phyloP scores from a whole-genome alignment of 495 filamentous ascomycete genomes.

The Aspergillus avenaceus region DNA sequence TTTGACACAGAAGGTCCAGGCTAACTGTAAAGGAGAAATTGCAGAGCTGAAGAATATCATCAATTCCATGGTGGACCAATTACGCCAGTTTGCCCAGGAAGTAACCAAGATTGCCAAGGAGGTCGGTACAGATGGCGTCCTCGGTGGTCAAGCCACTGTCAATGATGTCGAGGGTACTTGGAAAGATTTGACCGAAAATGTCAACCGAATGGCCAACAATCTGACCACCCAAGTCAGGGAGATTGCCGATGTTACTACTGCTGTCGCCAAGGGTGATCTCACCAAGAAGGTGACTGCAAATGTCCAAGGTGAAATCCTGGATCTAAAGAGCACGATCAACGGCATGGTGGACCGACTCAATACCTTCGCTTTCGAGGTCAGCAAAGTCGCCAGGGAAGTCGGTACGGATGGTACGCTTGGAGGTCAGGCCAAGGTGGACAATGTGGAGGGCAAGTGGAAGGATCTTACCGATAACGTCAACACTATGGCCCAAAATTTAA shows the following conservation, averaged over 20 bases:
- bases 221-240: slow-evolving; percentile 97
- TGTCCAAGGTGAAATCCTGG: slow-evolving; percentile 91
- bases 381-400: slow-evolving; percentile 97
- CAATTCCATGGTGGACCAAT: slow-evolving; percentile 98
- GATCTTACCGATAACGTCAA: slow-evolving; percentile 89
- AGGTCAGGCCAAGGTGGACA: slow-evolving; percentile 93
- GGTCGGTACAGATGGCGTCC: slow-evolving; percentile 92
- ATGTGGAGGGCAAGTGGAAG: slow-evolving; percentile 99
- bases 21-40: slow-evolving; percentile 95
- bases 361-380: slow-evolving; percentile 97
- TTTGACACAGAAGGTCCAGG: slow-evolving; percentile 94
- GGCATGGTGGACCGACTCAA: slow-evolving; percentile 98
- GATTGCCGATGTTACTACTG: slow-evolving; percentile 96
- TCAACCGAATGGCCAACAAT: slow-evolving; percentile 99
- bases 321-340: slow-evolving; percentile 96
- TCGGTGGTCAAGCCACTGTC: slow-evolving; percentile 94
- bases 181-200: slow-evolving; percentile 95
- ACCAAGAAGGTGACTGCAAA: slow-evolving; percentile 95
- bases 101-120: slow-evolving; percentile 97
- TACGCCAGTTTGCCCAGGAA: slow-evolving; percentile 94
- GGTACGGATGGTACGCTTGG: slow-evolving; percentile 95
- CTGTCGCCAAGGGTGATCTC: slow-evolving; percentile 90
- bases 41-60: slow-evolving; percentile 94
- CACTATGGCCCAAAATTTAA: slow-evolving; percentile 94
- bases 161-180: slow-evolving; percentile 97